Percentiles rank a stretch among this genome's conserved stretches.
Evolutionary conservation across 2,329 filamentous ascomycete species (phyloP).

Genomic region (Talaromyces sp.): DNA sequence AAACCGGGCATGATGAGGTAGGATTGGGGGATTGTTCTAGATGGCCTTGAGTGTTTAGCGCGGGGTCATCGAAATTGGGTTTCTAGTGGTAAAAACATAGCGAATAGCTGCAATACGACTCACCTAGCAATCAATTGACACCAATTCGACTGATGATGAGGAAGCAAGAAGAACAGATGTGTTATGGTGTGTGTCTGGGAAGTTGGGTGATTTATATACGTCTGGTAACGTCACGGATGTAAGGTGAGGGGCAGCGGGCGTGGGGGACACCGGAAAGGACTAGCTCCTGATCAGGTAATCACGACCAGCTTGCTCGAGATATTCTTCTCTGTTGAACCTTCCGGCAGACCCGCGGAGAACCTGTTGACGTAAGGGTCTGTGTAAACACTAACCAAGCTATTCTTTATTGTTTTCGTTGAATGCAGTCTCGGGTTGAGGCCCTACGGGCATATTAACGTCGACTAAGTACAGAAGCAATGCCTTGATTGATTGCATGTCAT

Average conservation of each 20-base stretch:
- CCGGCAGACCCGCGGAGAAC: not conserved
- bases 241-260: slow-evolving; percentile 12
- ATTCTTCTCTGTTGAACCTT: not conserved
- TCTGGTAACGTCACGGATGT: slow-evolving; percentile 11
- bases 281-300: not conserved
- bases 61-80: slow-evolving; percentile 17
- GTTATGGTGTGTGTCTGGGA: not conserved
- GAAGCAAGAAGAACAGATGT: not conserved
- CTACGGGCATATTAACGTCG: too few species aligned
- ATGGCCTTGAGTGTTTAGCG: slow-evolving; percentile 23
- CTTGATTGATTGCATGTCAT: too few species aligned
- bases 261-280: not conserved
- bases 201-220: not conserved
- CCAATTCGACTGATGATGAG: not conserved
- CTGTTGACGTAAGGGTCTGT: too few species aligned
- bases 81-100: not conserved
- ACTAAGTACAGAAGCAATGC: too few species aligned
- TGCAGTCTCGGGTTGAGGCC: too few species aligned
- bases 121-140: slow-evolving; percentile 11
- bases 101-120: not conserved
- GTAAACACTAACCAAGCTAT: too few species aligned
- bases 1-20: slow-evolving; percentile 33
- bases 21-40: not conserved
- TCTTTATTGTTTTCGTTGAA: too few species aligned
- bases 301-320: not conserved